Conservation (phyloP, 177 flowering plant genomes). For the Vitis hybrid region DNA sequence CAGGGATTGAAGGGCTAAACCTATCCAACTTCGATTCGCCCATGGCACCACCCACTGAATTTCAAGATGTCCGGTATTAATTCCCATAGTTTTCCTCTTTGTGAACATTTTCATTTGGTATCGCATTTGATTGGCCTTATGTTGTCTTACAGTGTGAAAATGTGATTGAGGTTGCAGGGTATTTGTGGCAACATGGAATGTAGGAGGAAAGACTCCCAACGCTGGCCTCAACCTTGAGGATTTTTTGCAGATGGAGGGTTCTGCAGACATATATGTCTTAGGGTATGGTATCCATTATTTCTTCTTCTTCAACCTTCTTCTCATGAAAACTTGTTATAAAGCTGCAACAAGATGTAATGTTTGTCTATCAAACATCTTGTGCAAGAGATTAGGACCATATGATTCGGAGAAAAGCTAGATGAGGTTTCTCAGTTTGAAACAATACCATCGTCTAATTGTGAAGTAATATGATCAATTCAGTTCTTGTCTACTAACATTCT, state of each 20-base stretch:
- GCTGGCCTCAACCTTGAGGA: slow-evolving; percentile 75
- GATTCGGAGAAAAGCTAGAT: too few relatives aligned
- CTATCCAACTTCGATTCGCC: slow-evolving; percentile 51
- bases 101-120: neutral
- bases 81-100: neutral
- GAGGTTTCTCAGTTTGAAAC: too few relatives aligned
- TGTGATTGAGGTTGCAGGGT: slow-evolving; percentile 41
- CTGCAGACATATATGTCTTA: slow-evolving; percentile 79
- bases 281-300: slow-evolving; percentile 49
- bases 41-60: slow-evolving; percentile 39
- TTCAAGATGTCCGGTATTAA: slow-evolving; percentile 61
- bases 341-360: too few relatives aligned
- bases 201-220: slow-evolving; percentile 86
- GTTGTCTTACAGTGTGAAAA: neutral
- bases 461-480: neutral
- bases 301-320: neutral
- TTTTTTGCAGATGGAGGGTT: slow-evolving; percentile 74
- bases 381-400: too few relatives aligned
- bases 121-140: neutral
- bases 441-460: neutral
- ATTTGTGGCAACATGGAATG: slow-evolving; percentile 97
- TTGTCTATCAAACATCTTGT: too few relatives aligned
- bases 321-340: too few relatives aligned
- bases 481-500: neutral
- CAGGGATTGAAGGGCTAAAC: slow-evolving; percentile 55